phyloP scores from a whole-genome alignment of 2,329 filamentous ascomycete genomes.

The Cladophialophora carrionii region DNA sequence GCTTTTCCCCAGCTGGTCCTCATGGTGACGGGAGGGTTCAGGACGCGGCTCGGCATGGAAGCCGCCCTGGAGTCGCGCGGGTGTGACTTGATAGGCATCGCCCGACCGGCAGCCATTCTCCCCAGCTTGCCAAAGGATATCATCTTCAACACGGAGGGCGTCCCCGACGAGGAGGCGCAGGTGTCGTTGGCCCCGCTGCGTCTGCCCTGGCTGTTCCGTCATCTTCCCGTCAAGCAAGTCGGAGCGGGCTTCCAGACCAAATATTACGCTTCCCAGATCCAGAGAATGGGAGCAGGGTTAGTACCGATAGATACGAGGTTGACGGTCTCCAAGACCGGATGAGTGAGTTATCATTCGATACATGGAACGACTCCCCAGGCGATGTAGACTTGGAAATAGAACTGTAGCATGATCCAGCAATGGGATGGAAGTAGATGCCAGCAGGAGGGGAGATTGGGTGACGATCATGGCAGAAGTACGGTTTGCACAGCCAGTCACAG shows the following conservation, averaged over 20 bases:
- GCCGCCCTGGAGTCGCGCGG: background rate
- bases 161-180: background rate
- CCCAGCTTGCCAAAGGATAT: slow-evolving; percentile 1
- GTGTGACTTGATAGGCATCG: background rate
- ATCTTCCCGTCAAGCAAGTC: background rate
- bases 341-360: background rate
- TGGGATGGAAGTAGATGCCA: background rate
- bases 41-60: slow-evolving; percentile 1
- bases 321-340: background rate
- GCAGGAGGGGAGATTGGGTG: background rate
- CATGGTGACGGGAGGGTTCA: background rate
- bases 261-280: background rate
- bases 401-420: background rate
- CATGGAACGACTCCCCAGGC: too few species aligned
- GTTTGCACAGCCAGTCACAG: too few species aligned
- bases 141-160: background rate
- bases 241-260: background rate
- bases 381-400: background rate
- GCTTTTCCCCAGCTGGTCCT: background rate
- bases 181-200: background rate
- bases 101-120: background rate
- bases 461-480: background rate
- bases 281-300: background rate
- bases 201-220: background rate
- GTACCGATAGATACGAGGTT: background rate